A percentile compares a stretch with the other conserved stretches of the same genome.
Conservation (phyloP, 2,329 filamentous ascomycete genomes). For the Colletotrichum somersetense region DNA sequence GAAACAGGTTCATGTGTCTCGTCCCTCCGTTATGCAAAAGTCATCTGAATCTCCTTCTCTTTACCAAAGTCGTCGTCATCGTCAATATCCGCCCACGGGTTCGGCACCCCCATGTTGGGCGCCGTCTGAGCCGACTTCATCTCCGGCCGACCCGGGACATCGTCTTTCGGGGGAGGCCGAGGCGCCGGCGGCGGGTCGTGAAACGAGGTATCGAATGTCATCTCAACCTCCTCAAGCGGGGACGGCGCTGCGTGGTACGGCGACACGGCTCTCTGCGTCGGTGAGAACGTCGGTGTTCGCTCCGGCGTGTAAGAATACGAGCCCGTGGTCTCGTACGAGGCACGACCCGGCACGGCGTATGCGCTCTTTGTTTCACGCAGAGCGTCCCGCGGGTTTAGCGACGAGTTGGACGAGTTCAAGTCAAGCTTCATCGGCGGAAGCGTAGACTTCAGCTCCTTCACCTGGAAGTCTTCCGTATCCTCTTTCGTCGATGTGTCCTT, state of each 20-base stretch:
- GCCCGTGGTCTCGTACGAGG: slow-evolving; percentile 44
- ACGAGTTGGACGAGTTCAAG: slow-evolving; percentile 54
- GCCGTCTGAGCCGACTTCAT: slow-evolving; percentile 61
- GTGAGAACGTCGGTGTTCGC: slow-evolving; percentile 42
- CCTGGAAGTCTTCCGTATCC: slow-evolving; percentile 62
- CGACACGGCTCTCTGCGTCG: slow-evolving; percentile 39
- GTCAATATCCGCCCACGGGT: slow-evolving; percentile 79
- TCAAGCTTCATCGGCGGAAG: slow-evolving; percentile 90
- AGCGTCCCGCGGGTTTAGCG: slow-evolving; percentile 48
- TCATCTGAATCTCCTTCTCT: slow-evolving; percentile 84
- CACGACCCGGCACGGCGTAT: slow-evolving; percentile 50
- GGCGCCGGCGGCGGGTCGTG: slow-evolving; percentile 53
- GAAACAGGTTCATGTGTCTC: background rate
- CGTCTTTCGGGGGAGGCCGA: slow-evolving; percentile 49
- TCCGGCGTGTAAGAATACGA: slow-evolving; percentile 43
- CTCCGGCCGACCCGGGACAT: slow-evolving; percentile 53
- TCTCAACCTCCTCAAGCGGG: slow-evolving; percentile 66
- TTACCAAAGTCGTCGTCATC: slow-evolving; percentile 78
- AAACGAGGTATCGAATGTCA: slow-evolving; percentile 79
- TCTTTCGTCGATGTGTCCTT: slow-evolving; percentile 60
- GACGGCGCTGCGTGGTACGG: slow-evolving; percentile 48
- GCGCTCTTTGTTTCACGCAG: slow-evolving; percentile 63
- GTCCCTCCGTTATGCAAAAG: slow-evolving; percentile 72
- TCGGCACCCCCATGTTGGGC: slow-evolving; percentile 62
- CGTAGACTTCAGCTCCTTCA: slow-evolving; percentile 88